Conservation (phyloP, 2,329 filamentous ascomycete genomes). For the Sporothrix inflata region DNA sequence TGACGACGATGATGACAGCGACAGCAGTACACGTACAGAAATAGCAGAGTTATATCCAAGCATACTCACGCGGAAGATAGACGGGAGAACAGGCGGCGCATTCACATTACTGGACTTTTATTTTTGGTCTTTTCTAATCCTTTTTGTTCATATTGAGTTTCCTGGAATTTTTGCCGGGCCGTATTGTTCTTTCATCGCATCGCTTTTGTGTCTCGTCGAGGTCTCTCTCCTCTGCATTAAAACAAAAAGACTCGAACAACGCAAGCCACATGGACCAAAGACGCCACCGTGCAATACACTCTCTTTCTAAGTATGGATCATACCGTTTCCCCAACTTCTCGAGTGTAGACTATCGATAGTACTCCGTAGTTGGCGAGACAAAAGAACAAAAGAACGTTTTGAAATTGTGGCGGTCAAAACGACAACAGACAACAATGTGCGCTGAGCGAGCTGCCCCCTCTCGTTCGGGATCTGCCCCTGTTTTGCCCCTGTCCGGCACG, state of each 20-base stretch:
- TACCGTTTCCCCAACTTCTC: too few relatives aligned
- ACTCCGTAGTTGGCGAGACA: too few relatives aligned
- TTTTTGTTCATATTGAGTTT: not conserved
- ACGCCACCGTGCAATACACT: too few relatives aligned
- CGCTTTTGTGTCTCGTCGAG: not conserved
- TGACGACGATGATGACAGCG: not conserved
- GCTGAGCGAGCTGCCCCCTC: not conserved
- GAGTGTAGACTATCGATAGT: too few relatives aligned
- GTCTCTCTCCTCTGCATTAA: not conserved
- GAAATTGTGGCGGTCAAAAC: not conserved
- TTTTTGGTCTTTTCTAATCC: not conserved
- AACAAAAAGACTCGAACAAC: not conserved
- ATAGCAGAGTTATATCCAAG: not conserved
- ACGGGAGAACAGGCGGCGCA: constrained; percentile 1
- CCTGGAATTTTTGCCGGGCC: not conserved
- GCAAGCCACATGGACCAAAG: too few relatives aligned
- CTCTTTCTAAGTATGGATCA: too few relatives aligned
- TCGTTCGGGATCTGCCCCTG: not conserved
- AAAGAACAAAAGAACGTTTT: not conserved
- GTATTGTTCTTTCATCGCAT: not conserved
- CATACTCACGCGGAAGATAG: not conserved
- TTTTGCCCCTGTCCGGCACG: not conserved
- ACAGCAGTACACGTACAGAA: not conserved
- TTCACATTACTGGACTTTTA: constrained; percentile 3
- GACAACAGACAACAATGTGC: not conserved